These are phyloP conservation scores for Rhodomyrtus psidioides DNA, from an alignment of 441 rosid species.

Conservation along the genomic window DNA sequence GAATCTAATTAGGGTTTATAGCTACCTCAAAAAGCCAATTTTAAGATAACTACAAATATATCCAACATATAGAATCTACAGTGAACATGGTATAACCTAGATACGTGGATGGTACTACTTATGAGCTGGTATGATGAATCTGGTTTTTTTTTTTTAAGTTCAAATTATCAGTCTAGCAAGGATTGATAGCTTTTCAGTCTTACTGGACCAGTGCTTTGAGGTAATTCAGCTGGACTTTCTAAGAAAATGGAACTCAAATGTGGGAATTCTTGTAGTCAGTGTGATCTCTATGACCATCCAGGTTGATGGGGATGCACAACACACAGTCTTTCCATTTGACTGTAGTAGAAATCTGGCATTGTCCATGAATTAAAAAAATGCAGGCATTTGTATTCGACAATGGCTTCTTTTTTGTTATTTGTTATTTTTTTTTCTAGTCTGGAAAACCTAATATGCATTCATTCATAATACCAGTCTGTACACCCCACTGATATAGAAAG, in stretches of 20 bases:
- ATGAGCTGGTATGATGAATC: not conserved
- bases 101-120: not conserved
- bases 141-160: too few species aligned
- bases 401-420: not conserved
- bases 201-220: not conserved
- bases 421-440: not conserved
- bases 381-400: not conserved
- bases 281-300: not conserved
- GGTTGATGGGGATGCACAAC: not conserved
- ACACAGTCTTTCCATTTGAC: not conserved
- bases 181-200: not conserved
- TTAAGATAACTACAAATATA: not conserved
- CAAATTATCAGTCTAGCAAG: not conserved
- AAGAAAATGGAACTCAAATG: not conserved
- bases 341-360: not conserved
- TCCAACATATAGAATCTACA: not conserved
- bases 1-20: not conserved
- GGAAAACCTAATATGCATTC: not conserved
- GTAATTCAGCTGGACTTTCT: not conserved
- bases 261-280: not conserved
- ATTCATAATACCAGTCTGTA: not conserved
- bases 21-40: not conserved
- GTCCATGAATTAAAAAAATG: not conserved
- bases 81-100: not conserved
- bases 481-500: not conserved